These are phyloP conservation scores for Phoenix roebelenii DNA, from an alignment of 176 grass and related monocot genomes.

Conservation along the genomic window DNA sequence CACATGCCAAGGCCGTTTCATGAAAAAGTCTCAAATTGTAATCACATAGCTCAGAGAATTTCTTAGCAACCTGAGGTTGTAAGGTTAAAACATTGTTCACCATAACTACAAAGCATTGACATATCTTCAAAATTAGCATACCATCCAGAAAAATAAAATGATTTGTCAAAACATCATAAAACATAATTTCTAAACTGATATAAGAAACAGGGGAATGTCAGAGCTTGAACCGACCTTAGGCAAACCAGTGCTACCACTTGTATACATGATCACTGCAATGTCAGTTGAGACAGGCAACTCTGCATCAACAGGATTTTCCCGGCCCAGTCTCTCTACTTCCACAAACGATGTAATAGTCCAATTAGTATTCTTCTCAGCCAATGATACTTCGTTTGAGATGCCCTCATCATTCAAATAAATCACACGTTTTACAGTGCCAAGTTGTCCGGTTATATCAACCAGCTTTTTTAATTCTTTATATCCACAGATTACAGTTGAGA, in stretches of 20 bases:
- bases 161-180: too few relatives aligned
- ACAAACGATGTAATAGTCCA: conserved; percentile 42
- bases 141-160: too few relatives aligned
- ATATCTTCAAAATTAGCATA: too few relatives aligned
- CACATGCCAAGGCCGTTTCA: too few relatives aligned
- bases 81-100: too few relatives aligned
- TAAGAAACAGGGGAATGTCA: too few relatives aligned
- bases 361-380: conserved; percentile 30
- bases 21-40: too few relatives aligned
- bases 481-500: conserved; percentile 76
- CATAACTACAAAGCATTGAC: too few relatives aligned
- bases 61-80: too few relatives aligned
- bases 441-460: conserved; percentile 48
- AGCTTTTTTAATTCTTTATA: conserved; percentile 84
- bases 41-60: too few relatives aligned
- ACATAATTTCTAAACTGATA: too few relatives aligned
- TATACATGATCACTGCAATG: conserved; percentile 88
- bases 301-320: conserved; percentile 33
- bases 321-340: conserved; percentile 65
- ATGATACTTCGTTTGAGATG: conserved; percentile 38
- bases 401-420: conserved; percentile 92
- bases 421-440: conserved; percentile 48
- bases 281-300: conserved; percentile 56
- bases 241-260: conserved; percentile 81
- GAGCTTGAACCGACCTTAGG: conserved; percentile 46